Percentiles rank a stretch among this genome's conserved stretches.
Conservation (phyloP, 352 stramenopile genomes). For the Elongisporangium undulatum region DNA sequence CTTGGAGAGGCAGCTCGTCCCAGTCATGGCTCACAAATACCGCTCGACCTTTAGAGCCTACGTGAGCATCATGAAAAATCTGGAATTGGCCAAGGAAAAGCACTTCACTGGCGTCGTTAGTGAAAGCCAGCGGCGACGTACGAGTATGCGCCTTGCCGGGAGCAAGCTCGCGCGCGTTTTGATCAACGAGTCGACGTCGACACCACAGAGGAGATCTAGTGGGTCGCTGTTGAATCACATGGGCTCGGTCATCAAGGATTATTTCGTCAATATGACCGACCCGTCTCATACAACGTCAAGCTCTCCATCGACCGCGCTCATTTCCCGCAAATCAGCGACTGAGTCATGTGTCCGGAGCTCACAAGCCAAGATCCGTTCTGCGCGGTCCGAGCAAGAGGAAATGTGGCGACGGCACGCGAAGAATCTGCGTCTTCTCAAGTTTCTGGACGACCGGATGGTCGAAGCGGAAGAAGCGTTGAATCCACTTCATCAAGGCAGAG, state of each 20-base stretch:
- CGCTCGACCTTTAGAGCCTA: conserved; percentile 8
- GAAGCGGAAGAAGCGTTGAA: not conserved
- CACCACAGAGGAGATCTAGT: too few relatives aligned
- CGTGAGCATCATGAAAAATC: conserved; percentile 25
- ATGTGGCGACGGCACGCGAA: not conserved
- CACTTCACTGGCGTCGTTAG: too few relatives aligned
- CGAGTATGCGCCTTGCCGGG: not conserved
- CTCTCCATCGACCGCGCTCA: not conserved
- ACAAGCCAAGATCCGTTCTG: not conserved
- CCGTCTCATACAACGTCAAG: too few relatives aligned
- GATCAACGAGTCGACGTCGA: not conserved
- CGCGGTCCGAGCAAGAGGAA: not conserved
- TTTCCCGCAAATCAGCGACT: not conserved
- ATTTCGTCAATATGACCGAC: not conserved
- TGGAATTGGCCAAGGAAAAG: conserved; percentile 11
- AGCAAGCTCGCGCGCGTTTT: not conserved
- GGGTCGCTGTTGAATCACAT: not conserved
- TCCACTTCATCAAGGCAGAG: not conserved
- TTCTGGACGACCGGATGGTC: not conserved
- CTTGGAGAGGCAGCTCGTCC: conserved; percentile 17
- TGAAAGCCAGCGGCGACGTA: not conserved
- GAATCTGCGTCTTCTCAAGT: not conserved
- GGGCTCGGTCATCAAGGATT: not conserved
- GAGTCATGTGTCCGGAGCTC: too few relatives aligned
- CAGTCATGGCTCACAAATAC: conserved; percentile 17